A percentile compares a stretch with the other conserved stretches of the same genome.
These are phyloP conservation scores for Saccharomycopsis lassenensis DNA, from an alignment of 805 yeast genomes.

Conservation along the genomic window DNA sequence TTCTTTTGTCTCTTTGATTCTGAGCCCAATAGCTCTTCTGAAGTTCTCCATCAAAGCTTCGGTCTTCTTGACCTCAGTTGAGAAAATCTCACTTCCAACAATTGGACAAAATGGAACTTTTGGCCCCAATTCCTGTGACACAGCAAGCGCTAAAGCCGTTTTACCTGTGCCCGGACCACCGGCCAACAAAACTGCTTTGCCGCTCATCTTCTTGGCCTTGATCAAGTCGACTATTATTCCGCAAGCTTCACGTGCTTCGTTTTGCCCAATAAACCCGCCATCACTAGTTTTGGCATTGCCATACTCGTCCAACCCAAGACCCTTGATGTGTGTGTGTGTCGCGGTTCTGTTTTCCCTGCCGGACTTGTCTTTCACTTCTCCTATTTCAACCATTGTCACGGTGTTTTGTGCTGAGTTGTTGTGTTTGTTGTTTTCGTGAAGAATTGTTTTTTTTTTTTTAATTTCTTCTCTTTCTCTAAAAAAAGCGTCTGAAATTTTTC, in stretches of 20 bases:
- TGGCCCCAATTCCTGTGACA: constrained; percentile 92
- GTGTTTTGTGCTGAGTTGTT: too few species aligned
- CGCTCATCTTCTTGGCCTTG: constrained; percentile 85
- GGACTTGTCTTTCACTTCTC: constrained; percentile 38
- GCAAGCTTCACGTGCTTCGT: constrained; percentile 77
- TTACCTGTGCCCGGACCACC: constrained; percentile 99
- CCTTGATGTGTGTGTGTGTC: constrained; percentile 94
- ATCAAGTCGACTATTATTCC: constrained; percentile 91
- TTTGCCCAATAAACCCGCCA: constrained; percentile 69
- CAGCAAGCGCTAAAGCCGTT: constrained; percentile 92
- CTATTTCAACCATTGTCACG: constrained; percentile 17
- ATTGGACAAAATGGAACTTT: constrained; percentile 97
- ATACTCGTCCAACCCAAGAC: constrained; percentile 84
- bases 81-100: constrained; percentile 87
- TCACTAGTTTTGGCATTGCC: constrained; percentile 77
- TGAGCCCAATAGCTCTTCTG: constrained; percentile 89
- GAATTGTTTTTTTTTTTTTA: too few species aligned
- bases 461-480: too few species aligned
- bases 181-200: constrained; percentile 89
- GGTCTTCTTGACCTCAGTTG: constrained; percentile 96
- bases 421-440: too few species aligned
- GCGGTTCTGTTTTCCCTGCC: constrained; percentile 66
- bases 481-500: too few species aligned
- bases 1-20: constrained; percentile 94
- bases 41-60: constrained; percentile 94